These are phyloP conservation scores for Ogataea paraovalis DNA, from an alignment of 805 yeast species.

Conservation along the genomic window DNA sequence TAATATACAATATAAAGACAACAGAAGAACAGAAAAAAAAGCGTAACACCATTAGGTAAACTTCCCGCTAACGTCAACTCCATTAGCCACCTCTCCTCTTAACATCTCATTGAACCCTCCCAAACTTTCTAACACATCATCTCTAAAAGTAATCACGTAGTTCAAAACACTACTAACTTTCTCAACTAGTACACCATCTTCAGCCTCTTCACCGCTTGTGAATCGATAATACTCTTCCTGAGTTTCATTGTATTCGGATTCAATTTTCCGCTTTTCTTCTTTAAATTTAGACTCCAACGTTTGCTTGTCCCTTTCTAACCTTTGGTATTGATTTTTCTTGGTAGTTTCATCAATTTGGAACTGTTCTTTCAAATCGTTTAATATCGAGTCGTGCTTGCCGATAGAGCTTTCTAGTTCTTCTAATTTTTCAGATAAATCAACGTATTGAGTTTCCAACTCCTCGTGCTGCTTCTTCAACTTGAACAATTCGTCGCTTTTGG, in stretches of 20 bases:
- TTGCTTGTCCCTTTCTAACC: slow-evolving; percentile 13
- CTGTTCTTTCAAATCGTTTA: slow-evolving; percentile 15
- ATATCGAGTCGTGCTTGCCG: slow-evolving; percentile 12
- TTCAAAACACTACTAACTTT: slow-evolving; percentile 3
- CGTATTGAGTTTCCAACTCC: slow-evolving; percentile 34
- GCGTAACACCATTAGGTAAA: not conserved
- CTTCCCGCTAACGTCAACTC: not conserved
- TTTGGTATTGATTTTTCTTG: slow-evolving; percentile 15
- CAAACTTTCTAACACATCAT: slow-evolving; percentile 1
- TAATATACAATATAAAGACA: not conserved
- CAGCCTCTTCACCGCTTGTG: not conserved
- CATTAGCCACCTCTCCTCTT: not conserved
- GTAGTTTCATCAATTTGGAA: slow-evolving; percentile 15
- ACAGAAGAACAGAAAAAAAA: not conserved
- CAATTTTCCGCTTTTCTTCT: slow-evolving; percentile 11
- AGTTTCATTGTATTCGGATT: slow-evolving; percentile 43
- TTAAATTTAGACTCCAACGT: slow-evolving; percentile 10
- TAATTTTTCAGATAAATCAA: slow-evolving; percentile 43
- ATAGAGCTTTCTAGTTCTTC: slow-evolving; percentile 58
- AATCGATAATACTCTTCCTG: slow-evolving; percentile 51
- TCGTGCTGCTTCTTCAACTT: slow-evolving; percentile 43
- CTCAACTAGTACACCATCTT: not conserved
- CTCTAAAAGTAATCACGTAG: not conserved
- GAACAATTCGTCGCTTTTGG: slow-evolving; percentile 54
- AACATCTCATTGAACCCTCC: not conserved